Percentiles rank a stretch among this genome's conserved stretches.
These are phyloP conservation scores for Citrus medica DNA, from an alignment of 345 rosid species.

Conservation along the genomic window DNA sequence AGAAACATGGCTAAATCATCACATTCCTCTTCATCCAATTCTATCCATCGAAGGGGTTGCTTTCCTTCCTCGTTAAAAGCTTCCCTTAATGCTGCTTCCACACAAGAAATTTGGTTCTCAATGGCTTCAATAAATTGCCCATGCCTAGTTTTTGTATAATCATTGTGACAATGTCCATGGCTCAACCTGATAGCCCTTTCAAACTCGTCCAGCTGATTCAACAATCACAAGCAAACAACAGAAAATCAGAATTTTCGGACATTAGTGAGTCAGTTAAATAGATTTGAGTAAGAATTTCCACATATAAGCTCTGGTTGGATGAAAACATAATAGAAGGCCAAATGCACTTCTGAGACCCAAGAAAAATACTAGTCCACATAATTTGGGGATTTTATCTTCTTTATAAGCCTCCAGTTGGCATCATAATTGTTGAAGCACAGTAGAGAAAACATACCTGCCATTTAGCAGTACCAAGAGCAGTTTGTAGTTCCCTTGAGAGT, in stretches of 20 bases:
- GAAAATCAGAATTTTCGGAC: not conserved
- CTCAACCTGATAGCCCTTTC: slow-evolving; percentile 74
- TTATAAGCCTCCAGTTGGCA: not conserved
- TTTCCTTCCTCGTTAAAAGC: slow-evolving; percentile 54
- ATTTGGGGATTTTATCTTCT: not conserved
- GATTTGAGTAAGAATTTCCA: not conserved
- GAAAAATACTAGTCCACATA: not conserved
- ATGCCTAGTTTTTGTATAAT: slow-evolving; percentile 56
- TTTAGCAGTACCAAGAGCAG: slow-evolving; percentile 85
- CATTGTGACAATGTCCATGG: slow-evolving; percentile 46
- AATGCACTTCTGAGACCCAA: not conserved
- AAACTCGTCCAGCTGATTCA: slow-evolving; percentile 75
- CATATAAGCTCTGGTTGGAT: not conserved
- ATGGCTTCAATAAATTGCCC: slow-evolving; percentile 70
- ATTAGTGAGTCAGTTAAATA: not conserved
- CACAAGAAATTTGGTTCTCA: slow-evolving; percentile 56
- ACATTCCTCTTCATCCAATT: slow-evolving; percentile 73
- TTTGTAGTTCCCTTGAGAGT: slow-evolving; percentile 66
- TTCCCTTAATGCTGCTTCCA: slow-evolving; percentile 56
- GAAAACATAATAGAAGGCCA: not conserved
- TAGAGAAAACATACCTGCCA: slow-evolving; percentile 63
- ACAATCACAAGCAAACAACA: slow-evolving; percentile 17
- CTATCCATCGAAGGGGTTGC: slow-evolving; percentile 66
- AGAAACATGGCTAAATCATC: slow-evolving; percentile 83
- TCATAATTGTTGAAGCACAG: not conserved